These are phyloP conservation scores for Psilocybe sp. DNA, from an alignment of 768 basidiomycete species.

Conservation along the genomic window DNA sequence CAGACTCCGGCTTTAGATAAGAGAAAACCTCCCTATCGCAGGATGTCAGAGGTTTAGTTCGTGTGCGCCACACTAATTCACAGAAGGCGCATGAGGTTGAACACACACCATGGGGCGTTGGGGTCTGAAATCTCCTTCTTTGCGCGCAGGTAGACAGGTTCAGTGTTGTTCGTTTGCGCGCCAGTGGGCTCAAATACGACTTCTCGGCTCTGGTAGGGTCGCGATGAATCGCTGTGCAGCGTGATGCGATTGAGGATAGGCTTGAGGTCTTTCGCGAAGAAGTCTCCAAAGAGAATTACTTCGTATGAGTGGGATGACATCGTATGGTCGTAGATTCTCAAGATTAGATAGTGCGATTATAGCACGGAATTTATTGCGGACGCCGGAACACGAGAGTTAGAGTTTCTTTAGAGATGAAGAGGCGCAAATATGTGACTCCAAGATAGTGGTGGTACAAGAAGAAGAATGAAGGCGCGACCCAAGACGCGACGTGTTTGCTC, in stretches of 20 bases:
- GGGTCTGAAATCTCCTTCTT: slow-evolving; percentile 69
- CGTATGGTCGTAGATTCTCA: background rate
- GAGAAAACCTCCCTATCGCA: slow-evolving; percentile 67
- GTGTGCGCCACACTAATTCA: background rate
- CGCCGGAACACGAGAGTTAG: too few species aligned
- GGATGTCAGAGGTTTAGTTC: background rate
- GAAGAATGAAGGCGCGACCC: too few species aligned
- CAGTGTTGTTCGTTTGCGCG: slow-evolving; percentile 52
- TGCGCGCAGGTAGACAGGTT: slow-evolving; percentile 69
- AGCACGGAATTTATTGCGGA: background rate
- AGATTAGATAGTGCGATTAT: background rate
- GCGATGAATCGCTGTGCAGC: slow-evolving; percentile 75
- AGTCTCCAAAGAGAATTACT: slow-evolving; percentile 80
- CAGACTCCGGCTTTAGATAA: slow-evolving; percentile 82
- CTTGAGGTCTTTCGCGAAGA: slow-evolving; percentile 73
- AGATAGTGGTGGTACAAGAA: too few species aligned
- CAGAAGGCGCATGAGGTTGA: background rate
- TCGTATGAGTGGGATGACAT: slow-evolving; percentile 70
- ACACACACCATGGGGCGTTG: slow-evolving; percentile 57
- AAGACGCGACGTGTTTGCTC: too few species aligned
- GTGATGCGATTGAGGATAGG: slow-evolving; percentile 80
- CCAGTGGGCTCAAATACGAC: slow-evolving; percentile 81
- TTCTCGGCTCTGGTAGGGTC: slow-evolving; percentile 71
- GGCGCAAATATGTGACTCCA: too few species aligned
- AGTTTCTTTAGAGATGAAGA: too few species aligned